Evolutionary conservation across 139 green algal species (phyloP), one percentile per base, ranked within the genome.

Genomic region (Ostreobium quekettii): DNA sequence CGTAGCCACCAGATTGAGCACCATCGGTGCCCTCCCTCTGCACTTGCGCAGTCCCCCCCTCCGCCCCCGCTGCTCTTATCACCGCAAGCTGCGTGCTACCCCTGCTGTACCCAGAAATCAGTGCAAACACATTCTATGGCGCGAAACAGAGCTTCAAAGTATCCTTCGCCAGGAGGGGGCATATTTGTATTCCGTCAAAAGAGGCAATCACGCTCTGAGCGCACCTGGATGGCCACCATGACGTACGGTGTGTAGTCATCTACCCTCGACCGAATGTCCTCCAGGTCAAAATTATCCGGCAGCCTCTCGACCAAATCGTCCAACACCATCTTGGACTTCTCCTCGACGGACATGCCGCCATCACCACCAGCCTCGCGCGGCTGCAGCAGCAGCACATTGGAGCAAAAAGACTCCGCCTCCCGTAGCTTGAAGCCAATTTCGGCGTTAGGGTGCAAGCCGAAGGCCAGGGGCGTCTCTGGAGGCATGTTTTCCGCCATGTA

Each of bases 341-440:
- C 87, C 80, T 95, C 88, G 24, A 81, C 71, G 24, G 53, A 67
- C 74, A 87, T 79, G 65, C 78, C 83, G 38, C 78, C 85, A 64
- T 87, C 82, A 29, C 75, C 87, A 48, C 76, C 80, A 4, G 75
- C 79, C 72, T 88, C 78, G 8, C 84, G 76, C 22, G 85, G 85
- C 80, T 92, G 84, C 63, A 95, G 79, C 64, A 78, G 71, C 58
- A 88, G 72, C 48, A 95, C 48, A 36, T 67, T 80, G 47, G 63
- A 79, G 72, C 87, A 92, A 78, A 95, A 91, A 0, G 71, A 78
- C 70, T 92, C 87, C 0, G 83, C 86, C 79, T 95, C 89, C 28
- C 85, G 82, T 59, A 95, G 85, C 73, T 89, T 89, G 85, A 92
- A 95, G 22, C 91, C 90, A 31, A 95, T 91, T 75, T 96, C 90